Evolutionary conservation across 2,329 filamentous ascomycete species (phyloP).

Genomic region (Epichloe aotearoae): DNA sequence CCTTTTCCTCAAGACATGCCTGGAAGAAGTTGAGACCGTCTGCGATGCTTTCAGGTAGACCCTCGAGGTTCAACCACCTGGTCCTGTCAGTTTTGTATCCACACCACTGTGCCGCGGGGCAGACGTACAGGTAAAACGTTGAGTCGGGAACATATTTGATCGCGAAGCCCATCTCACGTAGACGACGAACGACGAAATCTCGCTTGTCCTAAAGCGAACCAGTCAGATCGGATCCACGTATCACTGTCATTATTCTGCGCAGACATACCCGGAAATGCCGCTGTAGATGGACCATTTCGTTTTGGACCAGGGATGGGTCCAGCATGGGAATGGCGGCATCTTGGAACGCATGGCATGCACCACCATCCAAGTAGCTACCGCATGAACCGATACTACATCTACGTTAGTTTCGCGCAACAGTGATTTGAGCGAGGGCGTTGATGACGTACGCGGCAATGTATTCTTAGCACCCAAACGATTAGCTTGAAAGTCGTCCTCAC

Average conservation of each 20-base stretch:
- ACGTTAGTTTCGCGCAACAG: constrained; percentile 3
- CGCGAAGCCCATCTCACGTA: constrained; percentile 75
- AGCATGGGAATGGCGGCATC: constrained; percentile 88
- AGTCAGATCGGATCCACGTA: constrained; percentile 10
- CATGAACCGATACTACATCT: constrained; percentile 60
- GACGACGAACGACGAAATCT: constrained; percentile 72
- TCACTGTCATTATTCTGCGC: not conserved
- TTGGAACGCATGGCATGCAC: constrained; percentile 90
- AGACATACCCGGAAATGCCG: constrained; percentile 57
- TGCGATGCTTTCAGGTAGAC: constrained; percentile 66
- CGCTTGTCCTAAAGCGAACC: constrained; percentile 52
- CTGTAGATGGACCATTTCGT: constrained; percentile 84
- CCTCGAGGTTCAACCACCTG: constrained; percentile 47
- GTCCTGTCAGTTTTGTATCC: not conserved
- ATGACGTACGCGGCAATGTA: constrained; percentile 66
- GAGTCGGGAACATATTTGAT: constrained; percentile 76
- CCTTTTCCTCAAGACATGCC: constrained; percentile 82
- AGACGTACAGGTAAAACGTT: constrained; percentile 76
- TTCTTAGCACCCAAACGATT: constrained; percentile 31
- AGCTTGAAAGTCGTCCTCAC: not conserved
- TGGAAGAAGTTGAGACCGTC: constrained; percentile 97
- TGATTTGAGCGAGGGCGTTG: not conserved
- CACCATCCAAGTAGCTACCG: constrained; percentile 87
- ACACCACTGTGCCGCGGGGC: not conserved
- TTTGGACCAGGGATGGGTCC: constrained; percentile 65